phyloP scores from a whole-genome alignment of 192 early-diverging fungal species.

The Coemansia aciculifera region DNA sequence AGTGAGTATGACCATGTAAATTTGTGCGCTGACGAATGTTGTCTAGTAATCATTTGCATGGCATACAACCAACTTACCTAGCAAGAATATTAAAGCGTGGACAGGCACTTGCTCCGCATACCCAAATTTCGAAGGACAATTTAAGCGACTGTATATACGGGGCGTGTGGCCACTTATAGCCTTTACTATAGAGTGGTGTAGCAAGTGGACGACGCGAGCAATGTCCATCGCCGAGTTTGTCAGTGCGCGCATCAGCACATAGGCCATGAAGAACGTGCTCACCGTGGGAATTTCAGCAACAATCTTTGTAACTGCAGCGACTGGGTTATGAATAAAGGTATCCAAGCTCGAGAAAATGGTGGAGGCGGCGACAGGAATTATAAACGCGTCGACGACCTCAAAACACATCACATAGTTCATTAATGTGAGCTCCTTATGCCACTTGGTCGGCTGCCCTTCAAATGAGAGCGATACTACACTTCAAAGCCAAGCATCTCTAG shows the following conservation, averaged over 20 bases:
- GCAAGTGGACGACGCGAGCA: slow-evolving; percentile 7
- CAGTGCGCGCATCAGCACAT: slow-evolving; percentile 18
- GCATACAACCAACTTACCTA: not conserved
- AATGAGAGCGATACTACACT: slow-evolving; percentile 6
- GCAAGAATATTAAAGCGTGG: slow-evolving; percentile 9
- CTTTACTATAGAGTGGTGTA: not conserved
- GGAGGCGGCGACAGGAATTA: slow-evolving; percentile 3
- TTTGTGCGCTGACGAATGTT: not conserved
- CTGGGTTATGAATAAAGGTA: slow-evolving; percentile 11
- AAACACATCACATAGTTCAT: slow-evolving; percentile 18
- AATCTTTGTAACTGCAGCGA: slow-evolving; percentile 6
- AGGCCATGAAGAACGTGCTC: slow-evolving; percentile 21
- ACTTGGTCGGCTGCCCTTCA: slow-evolving; percentile 10
- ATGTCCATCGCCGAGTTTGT: slow-evolving; percentile 10
- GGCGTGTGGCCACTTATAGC: slow-evolving; percentile 5
- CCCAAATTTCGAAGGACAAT: slow-evolving; percentile 5
- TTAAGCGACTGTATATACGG: not conserved
- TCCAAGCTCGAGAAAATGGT: slow-evolving; percentile 11
- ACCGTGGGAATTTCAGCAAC: slow-evolving; percentile 9
- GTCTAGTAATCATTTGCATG: not conserved
- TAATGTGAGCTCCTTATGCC: slow-evolving; percentile 14
- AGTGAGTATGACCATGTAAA: not conserved
- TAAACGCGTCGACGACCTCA: slow-evolving; percentile 12
- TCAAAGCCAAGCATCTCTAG: not conserved
- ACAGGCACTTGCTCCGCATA: slow-evolving; percentile 10